Conservation (phyloP, 1,284 basidiomycete genomes). For the Cryptococcus neoformans region DNA sequence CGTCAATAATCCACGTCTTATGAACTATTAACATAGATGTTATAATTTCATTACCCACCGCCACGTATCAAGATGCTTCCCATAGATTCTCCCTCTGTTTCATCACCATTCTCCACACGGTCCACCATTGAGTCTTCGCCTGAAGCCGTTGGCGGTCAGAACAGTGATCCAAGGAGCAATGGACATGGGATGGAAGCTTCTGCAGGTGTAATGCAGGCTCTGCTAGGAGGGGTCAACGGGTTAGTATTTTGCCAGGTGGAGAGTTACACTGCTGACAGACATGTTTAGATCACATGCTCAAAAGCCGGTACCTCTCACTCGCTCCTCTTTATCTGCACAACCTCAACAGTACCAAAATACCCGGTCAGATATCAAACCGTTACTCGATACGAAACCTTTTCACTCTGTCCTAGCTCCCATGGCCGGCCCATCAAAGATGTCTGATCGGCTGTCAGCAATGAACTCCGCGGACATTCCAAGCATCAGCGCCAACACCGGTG, state of each 20-base stretch:
- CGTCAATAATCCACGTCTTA: too few species aligned
- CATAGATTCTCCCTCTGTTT: conserved; percentile 33
- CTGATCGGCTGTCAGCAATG: neutral
- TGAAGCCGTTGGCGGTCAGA: conserved; percentile 21
- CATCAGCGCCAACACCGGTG: conserved; percentile 8
- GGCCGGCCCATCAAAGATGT: conserved; percentile 4
- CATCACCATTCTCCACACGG: conserved; percentile 33
- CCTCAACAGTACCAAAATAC: too few species aligned
- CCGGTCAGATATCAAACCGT: too few species aligned
- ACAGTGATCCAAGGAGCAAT: neutral
- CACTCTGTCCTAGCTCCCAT: conserved; percentile 1
- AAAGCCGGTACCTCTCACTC: neutral
- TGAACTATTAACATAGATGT: too few species aligned
- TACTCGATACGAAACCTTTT: conserved; percentile 4
- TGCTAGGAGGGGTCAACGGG: conserved; percentile 24
- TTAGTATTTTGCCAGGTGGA: conserved; percentile 11
- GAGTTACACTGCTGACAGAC: neutral
- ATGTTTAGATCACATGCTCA: neutral
- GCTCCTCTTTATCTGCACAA: too few species aligned
- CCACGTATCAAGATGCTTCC: neutral
- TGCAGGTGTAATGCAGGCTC: conserved; percentile 28
- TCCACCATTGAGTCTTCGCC: conserved; percentile 38
- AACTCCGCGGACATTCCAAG: neutral
- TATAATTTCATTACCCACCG: too few species aligned
- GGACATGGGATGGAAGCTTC: conserved; percentile 3